Percentiles rank a stretch among this genome's conserved stretches.
Conservation (phyloP, 768 basidiomycete species). For the Cubamyces sp. region DNA sequence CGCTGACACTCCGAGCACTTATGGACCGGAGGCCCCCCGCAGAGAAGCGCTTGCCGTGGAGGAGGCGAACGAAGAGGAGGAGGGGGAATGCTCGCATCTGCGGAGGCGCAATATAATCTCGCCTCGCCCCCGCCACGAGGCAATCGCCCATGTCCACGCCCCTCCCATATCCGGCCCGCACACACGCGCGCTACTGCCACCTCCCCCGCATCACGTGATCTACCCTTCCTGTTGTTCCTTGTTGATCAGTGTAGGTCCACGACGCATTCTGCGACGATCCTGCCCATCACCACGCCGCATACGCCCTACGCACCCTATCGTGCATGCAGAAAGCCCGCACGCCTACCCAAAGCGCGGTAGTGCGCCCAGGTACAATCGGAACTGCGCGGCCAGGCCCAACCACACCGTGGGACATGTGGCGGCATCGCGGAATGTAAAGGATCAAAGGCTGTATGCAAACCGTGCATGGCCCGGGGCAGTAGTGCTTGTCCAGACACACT, state of each 20-base stretch:
- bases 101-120: conserved; percentile 20
- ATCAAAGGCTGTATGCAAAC: conserved; percentile 18
- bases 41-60: conserved; percentile 26
- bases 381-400: neutral
- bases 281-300: neutral
- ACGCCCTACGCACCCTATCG: neutral
- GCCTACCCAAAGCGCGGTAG: neutral
- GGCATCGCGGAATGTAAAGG: neutral
- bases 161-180: conserved; percentile 21
- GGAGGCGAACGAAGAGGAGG: conserved; percentile 17
- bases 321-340: neutral
- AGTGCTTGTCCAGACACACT: neutral
- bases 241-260: conserved; percentile 27
- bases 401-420: conserved; percentile 12
- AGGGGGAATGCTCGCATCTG: conserved; percentile 11
- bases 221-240: conserved; percentile 14
- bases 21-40: conserved; percentile 31
- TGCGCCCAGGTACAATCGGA: neutral
- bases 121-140: conserved; percentile 31
- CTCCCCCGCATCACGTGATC: conserved; percentile 19
- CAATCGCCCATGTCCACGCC: conserved; percentile 13
- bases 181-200: conserved; percentile 4
- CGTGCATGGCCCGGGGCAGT: conserved; percentile 9
- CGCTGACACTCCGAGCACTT: conserved; percentile 29
- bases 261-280: conserved; percentile 6